These are phyloP conservation scores for Laguncularia racemosa DNA, from an alignment of 345 rosid genomes.

Conservation along the genomic window DNA sequence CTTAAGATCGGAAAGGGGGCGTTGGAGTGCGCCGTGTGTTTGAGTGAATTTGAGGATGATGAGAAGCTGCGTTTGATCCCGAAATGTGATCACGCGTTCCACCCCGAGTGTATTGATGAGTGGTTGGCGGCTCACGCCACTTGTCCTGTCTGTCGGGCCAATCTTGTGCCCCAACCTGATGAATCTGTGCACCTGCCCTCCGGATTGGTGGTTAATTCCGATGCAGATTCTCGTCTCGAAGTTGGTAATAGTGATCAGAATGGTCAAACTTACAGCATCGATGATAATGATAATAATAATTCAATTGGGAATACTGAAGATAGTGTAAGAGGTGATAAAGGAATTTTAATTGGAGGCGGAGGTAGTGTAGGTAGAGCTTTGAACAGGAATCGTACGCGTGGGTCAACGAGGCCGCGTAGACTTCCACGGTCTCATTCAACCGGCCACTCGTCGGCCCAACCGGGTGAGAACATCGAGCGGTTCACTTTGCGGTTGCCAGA, in stretches of 20 bases:
- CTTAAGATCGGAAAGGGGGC: conserved; percentile 66
- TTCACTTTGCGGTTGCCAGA: conserved; percentile 61
- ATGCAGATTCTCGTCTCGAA: too few species aligned
- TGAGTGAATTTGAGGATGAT: conserved; percentile 74
- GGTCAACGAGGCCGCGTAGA: conserved; percentile 21
- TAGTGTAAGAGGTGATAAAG: too few species aligned
- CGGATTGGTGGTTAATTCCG: too few species aligned
- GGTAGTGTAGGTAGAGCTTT: background rate
- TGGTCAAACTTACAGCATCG: too few species aligned
- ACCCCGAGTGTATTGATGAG: conserved; percentile 75
- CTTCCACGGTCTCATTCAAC: conserved; percentile 53
- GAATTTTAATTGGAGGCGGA: too few species aligned
- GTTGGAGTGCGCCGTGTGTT: conserved; percentile 82
- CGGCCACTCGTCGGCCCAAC: conserved; percentile 64
- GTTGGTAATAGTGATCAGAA: too few species aligned
- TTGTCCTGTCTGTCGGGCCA: conserved; percentile 94
- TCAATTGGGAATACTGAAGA: too few species aligned
- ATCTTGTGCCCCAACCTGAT: conserved; percentile 35
- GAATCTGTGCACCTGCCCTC: conserved; percentile 12
- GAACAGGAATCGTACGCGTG: conserved; percentile 40
- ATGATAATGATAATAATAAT: too few species aligned
- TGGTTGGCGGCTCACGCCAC: conserved; percentile 84
- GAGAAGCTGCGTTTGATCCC: conserved; percentile 89
- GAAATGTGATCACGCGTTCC: conserved; percentile 87
- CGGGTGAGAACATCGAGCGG: conserved; percentile 61